Base-by-base conservation (phyloP, 2,329 filamentous ascomycete species). In the Nothopassalora personata region DNA sequence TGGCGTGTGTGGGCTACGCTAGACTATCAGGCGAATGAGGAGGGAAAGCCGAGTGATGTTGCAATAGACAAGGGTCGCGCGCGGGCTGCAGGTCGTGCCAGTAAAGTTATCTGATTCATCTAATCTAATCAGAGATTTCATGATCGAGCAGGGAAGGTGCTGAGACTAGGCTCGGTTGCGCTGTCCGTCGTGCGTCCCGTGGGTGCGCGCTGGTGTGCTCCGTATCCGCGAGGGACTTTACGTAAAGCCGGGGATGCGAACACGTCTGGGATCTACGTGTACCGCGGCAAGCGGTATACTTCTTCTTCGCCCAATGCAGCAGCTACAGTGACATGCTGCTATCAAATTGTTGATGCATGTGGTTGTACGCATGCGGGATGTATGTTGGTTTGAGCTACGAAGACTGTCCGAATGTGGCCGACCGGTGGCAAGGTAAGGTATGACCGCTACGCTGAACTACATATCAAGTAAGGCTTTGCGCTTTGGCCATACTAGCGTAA, bases 401-500 rank as follows among this genome's bases (percentile, higher is more conserved):
- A 43, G 39, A 18, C 5, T 18, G 4, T 27, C 46, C 28, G 19
- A 30, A 30, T 8, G 5, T 30, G 46, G 10, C 46, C 46, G 46
- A 49, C 11, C 8, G 3, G 19, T 15, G 13, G 28, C 4, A 28
- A 11, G 19, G 46, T 28, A 28, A 11, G 19, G 46, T 28, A 11
- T 19, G 46, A 49, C 11, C 18, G 46, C 11, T 47, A 10, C 58
- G 60, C 58, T 55, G 45, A 53, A 49, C 27, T 43, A 39, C 45
- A 51, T 18, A n/a, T 43, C 61, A 71, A 34, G 63, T 61, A 45
- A 73, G 61, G 43, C 67, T 67, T 60, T 74, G 72, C 5, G 72
- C 70, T 59, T 70, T 71, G 18, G 72, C 72, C 70, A 74, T 72
- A 58, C 68, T 69, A 15, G 70, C 68, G 59, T 80, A 81, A 49